Evolutionary conservation across 352 stramenopile genomes (phyloP), one percentile per base, ranked within the genome.

Genomic region (Pythium coloratum): DNA sequence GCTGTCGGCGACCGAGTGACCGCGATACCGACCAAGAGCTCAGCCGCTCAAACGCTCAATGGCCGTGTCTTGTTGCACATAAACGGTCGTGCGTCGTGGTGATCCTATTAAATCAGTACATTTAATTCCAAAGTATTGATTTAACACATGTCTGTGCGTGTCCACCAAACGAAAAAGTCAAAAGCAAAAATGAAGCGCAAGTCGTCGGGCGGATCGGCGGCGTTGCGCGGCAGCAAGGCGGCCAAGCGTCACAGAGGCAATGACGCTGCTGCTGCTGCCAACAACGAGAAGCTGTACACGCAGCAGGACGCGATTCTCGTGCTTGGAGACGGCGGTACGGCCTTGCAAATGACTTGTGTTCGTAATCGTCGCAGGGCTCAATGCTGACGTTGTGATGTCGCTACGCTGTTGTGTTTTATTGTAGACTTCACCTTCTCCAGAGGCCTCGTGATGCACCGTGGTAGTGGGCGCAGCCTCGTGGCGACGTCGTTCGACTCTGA

Each of bases 401-500:
- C 16, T 53, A 4, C 13, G 46, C 3, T 46, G 38, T 5, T 14
- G 12, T n/a, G 1, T 50, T 0, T 3, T 34, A 9, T 2, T 33
- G 7, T 59, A 89, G 88, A 96, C 68, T 96, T 96, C 50, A 89
- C 88, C 58, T 96, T 94, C 66, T 90, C 84, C 3, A 76, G 74
- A 18, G 84, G 84, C 0, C 76, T 96, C 6, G 75, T 84, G 2
- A 79, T 81, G 57, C 85, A 94, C 64, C 83, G 84, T 32, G 74
- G 78, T 38, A 75, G 76, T 18, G 88, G 88, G 2, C 61, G 67
- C 14, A 80, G 80, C 6, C 20, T 96, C 4, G n/a, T 88, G 24
- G 86, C 88, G 3, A 94, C 88, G 10, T 96, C 88, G 8, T 91
- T 87, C 40, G 88, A 96, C 73, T 94, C 83, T 28, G 75, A 90